These are phyloP conservation scores for Diplocarpon rosae DNA, from an alignment of 2,329 filamentous ascomycete species.

Conservation along the genomic window DNA sequence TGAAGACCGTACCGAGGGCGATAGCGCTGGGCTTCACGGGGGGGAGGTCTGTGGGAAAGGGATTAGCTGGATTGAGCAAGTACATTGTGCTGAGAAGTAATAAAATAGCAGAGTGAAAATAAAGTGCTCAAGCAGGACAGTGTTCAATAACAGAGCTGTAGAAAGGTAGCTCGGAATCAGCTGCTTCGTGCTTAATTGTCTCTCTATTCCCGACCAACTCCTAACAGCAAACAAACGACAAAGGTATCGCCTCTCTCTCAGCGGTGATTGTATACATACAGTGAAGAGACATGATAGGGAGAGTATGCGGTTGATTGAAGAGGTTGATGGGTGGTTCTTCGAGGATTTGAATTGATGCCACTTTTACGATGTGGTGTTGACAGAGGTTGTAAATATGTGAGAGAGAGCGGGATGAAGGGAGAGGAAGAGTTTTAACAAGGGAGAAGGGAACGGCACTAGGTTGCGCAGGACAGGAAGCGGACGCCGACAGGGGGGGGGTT, in stretches of 20 bases:
- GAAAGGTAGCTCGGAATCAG: not conserved
- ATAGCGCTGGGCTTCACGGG: constrained; percentile 97
- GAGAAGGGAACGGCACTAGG: not conserved
- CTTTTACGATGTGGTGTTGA: constrained; percentile 10
- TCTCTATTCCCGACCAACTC: not conserved
- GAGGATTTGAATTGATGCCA: constrained; percentile 21
- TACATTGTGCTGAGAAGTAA: not conserved
- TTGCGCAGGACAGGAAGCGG: no score
- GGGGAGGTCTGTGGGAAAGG: constrained; percentile 40
- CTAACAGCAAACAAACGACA: constrained; percentile 1
- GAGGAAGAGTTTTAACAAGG: constrained; percentile 4
- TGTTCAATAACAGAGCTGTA: no score
- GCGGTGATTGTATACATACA: constrained; percentile 15
- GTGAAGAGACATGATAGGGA: constrained; percentile 25
- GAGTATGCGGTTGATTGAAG: constrained; percentile 18
- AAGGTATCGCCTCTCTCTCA: constrained; percentile 13
- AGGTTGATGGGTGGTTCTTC: constrained; percentile 19
- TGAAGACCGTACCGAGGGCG: constrained; percentile 91
- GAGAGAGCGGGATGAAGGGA: not conserved
- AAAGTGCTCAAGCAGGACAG: not conserved
- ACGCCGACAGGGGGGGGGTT: no score
- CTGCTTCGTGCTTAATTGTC: not conserved
- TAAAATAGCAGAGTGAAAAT: not conserved
- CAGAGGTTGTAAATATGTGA: constrained; percentile 1
- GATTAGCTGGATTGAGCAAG: not conserved